A percentile compares a stretch with the other conserved stretches of the same genome.
Evolutionary conservation across 2,329 filamentous ascomycete genomes (phyloP).

Genomic region (Trichoderma oligosporum): DNA sequence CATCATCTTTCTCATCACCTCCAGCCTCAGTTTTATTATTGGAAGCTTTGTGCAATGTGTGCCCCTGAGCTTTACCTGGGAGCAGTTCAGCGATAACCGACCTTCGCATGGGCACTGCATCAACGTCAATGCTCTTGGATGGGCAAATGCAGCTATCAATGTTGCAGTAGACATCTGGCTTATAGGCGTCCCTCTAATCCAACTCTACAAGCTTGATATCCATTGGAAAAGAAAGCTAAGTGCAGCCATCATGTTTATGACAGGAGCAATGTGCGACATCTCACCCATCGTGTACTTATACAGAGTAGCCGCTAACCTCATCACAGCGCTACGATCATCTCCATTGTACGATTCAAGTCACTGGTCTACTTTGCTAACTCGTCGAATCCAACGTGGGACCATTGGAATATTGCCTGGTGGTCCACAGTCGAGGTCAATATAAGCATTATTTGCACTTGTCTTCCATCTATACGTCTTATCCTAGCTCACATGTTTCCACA

Average conservation of each 20-base stretch:
- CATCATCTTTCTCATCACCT: conserved; percentile 31
- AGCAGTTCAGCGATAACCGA: conserved; percentile 38
- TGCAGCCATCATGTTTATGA: conserved; percentile 42
- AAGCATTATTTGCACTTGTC: conserved; percentile 36
- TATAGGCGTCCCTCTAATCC: conserved; percentile 40
- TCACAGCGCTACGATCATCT: conserved; percentile 31
- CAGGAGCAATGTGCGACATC: conserved; percentile 37
- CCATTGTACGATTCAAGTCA: conserved; percentile 30
- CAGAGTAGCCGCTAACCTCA: not conserved
- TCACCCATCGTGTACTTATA: too few species aligned
- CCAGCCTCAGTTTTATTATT: conserved; percentile 33
- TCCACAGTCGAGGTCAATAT: conserved; percentile 36
- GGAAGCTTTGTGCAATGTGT: conserved; percentile 37
- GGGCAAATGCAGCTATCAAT: conserved; percentile 41
- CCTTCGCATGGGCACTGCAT: conserved; percentile 38
- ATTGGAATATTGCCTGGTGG: conserved; percentile 32
- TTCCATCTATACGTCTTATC: conserved; percentile 33
- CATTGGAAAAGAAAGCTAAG: conserved; percentile 42
- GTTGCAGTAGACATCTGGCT: conserved; percentile 43
- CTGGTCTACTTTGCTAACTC: conserved; percentile 29
- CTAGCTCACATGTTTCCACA: conserved; percentile 28
- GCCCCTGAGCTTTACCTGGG: conserved; percentile 41
- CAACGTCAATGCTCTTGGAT: conserved; percentile 38
- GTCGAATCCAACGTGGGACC: conserved; percentile 31
- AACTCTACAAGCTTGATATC: conserved; percentile 34